A percentile compares a stretch with the other conserved stretches of the same genome.
These are phyloP conservation scores for Aspergillus texensis DNA, from an alignment of 2,329 filamentous ascomycete species.

Conservation along the genomic window DNA sequence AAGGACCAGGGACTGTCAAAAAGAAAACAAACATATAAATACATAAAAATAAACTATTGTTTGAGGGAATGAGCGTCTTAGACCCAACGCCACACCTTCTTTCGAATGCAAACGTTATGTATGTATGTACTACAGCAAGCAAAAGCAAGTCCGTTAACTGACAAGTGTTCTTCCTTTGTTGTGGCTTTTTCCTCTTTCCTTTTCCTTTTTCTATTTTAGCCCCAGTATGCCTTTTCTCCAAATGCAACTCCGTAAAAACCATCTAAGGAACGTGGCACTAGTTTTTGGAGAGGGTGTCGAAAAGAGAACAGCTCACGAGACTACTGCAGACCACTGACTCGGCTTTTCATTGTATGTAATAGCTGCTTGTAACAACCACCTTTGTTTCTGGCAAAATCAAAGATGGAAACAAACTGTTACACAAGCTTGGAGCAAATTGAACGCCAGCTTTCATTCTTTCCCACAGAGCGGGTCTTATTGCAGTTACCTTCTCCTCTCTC, in stretches of 20 bases:
- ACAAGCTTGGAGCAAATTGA: not conserved
- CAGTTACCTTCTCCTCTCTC: too few species aligned
- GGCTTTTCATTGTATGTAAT: not conserved
- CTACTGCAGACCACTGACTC: not conserved
- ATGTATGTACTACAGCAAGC: conserved; percentile 1
- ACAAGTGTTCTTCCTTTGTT: not conserved
- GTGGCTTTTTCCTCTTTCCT: not conserved
- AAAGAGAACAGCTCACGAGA: not conserved
- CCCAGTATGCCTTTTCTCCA: not conserved
- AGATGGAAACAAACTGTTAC: not conserved
- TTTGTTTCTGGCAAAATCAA: not conserved
- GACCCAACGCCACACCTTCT: conserved; percentile 6
- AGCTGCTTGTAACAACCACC: not conserved
- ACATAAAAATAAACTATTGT: not conserved
- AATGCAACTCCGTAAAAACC: not conserved
- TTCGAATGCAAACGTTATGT: conserved; percentile 5
- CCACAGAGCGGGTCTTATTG: not conserved
- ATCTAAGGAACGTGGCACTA: not conserved
- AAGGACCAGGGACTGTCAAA: not conserved
- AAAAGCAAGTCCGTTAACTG: conserved; percentile 2
- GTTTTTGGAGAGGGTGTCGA: not conserved
- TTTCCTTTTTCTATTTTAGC: not conserved
- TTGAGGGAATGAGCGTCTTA: not conserved
- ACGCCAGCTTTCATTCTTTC: not conserved
- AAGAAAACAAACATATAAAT: not conserved